Evolutionary conservation across 495 filamentous ascomycete species (phyloP).

Genomic region (Penicillium maclennaniae): DNA sequence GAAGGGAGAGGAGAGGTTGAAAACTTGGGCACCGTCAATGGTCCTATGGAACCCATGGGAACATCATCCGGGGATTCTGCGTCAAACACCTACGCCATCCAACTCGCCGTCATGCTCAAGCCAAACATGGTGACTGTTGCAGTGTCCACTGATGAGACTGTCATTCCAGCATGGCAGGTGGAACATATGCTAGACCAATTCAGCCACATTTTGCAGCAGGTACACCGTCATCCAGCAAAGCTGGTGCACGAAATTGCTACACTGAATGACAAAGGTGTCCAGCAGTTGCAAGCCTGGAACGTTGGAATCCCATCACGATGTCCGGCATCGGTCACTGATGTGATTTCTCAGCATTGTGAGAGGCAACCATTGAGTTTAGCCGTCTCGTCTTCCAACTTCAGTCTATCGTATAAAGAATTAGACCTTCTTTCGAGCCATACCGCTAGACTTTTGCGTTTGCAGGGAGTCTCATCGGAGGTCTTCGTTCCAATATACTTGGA

Average conservation of each 20-base stretch:
- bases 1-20: neutral
- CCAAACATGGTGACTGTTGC: neutral
- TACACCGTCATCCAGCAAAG: neutral
- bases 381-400: constrained; percentile 15
- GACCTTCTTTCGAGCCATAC: constrained; percentile 1
- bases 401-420: constrained; percentile 23
- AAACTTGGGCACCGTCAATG: neutral
- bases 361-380: constrained; percentile 16
- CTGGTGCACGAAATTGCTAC: constrained; percentile 3
- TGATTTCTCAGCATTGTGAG: constrained; percentile 9
- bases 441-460: constrained; percentile 9
- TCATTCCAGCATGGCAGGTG: constrained; percentile 8
- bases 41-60: neutral
- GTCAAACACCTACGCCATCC: constrained; percentile 14
- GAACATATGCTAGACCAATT: constrained; percentile 14
- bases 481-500: constrained; percentile 46
- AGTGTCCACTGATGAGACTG: constrained; percentile 7
- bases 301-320: neutral
- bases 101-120: neutral
- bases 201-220: constrained; percentile 14
- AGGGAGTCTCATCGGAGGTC: constrained; percentile 31
- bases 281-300: constrained; percentile 11
- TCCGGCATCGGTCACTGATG: constrained; percentile 15
- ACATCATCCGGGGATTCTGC: neutral
- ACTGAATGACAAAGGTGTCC: constrained; percentile 3